Base-by-base conservation (phyloP, 257 asterid genomes). In the Sherardia arvensis region DNA sequence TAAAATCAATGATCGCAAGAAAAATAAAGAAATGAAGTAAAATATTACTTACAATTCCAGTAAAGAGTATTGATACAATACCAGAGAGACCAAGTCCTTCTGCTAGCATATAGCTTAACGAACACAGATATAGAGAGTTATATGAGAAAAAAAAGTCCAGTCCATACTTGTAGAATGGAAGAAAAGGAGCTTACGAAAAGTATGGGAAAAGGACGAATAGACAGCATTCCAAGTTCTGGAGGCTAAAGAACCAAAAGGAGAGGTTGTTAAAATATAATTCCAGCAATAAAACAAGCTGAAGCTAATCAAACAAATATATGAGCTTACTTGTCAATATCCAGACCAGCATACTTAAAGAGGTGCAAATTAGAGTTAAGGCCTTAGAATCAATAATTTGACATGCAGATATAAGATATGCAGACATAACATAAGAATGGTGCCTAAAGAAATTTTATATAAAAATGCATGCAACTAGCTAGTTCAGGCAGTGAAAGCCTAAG, bases 1-100 rank as follows among this genome's bases (percentile, higher is more conserved):
- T 61, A 56, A 71, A 65, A 66, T 60, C 51, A 59, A 57, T 40
- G 69, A 69, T 61, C 18, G 74, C 51, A 54, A 66, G 58, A 69
- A 28, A 40, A 59, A 74, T 58, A 66, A 53, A 20, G 67, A 34
- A 49, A 71, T 60, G 15, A 29, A 61, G 23, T 68, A 59, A 21
- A 64, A n/a, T 21, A 47, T 65, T 64, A 85, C 97, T 85, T 81
- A 92, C 96, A 60, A 93, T 90, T 84, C 99, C 99, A 66, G 99
- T 93, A 87, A 89, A 93, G 74, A 93, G 71, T 78, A 93, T 93
- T 27, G 99, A 93, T 25, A 93, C 97, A 27, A 93, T 93, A 55
- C 99, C 99, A 53, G 99, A 89, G 55, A 93, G 91, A 73, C 99
- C 97, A 75, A 90, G 91, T 68, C 99, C 99, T 87, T 93, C 99